A percentile compares a stretch with the other conserved stretches of the same genome.
phyloP scores from a whole-genome alignment of 2,329 filamentous ascomycete genomes.

The Paecilomyces dactylethromorphus region DNA sequence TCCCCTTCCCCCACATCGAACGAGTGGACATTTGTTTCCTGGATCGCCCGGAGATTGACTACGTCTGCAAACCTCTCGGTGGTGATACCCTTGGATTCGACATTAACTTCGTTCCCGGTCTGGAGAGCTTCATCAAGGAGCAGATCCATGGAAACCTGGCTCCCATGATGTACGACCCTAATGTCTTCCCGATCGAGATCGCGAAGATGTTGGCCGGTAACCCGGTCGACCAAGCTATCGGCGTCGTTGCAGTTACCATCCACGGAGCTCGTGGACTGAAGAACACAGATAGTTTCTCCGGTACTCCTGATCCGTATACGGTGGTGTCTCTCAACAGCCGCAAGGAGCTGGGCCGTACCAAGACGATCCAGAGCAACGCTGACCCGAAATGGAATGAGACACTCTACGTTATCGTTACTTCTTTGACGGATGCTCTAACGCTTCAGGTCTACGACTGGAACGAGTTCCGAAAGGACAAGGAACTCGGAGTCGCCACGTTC shows the following conservation, averaged over 20 bases:
- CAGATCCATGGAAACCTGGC: conserved; percentile 90
- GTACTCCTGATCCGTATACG: conserved; percentile 85
- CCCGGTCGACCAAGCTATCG: conserved; percentile 90
- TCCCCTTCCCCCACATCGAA: conserved; percentile 92
- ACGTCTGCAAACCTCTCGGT: conserved; percentile 94
- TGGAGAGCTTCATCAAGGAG: conserved; percentile 90
- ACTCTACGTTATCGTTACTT: conserved; percentile 88
- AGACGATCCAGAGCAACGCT: conserved; percentile 74
- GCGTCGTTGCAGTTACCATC: conserved; percentile 84
- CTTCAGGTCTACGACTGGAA: conserved; percentile 88
- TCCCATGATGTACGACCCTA: conserved; percentile 97
- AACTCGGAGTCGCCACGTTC: conserved; percentile 82
- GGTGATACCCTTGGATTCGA: conserved; percentile 95
- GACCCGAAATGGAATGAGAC: conserved; percentile 97
- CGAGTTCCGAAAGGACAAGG: conserved; percentile 92
- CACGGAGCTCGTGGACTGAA: conserved; percentile 89
- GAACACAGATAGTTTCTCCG: conserved; percentile 89
- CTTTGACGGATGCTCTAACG: conserved; percentile 79
- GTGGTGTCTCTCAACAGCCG: conserved; percentile 79
- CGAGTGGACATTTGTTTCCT: conserved; percentile 93
- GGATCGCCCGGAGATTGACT: conserved; percentile 82
- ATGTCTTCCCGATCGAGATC: conserved; percentile 96
- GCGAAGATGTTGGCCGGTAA: conserved; percentile 96
- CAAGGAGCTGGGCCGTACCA: conserved; percentile 76
- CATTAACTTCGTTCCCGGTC: conserved; percentile 96